Evolutionary conservation across 768 basidiomycete genomes (phyloP), one percentile per base, ranked within the genome.

Genomic region (Lentinula sp.): DNA sequence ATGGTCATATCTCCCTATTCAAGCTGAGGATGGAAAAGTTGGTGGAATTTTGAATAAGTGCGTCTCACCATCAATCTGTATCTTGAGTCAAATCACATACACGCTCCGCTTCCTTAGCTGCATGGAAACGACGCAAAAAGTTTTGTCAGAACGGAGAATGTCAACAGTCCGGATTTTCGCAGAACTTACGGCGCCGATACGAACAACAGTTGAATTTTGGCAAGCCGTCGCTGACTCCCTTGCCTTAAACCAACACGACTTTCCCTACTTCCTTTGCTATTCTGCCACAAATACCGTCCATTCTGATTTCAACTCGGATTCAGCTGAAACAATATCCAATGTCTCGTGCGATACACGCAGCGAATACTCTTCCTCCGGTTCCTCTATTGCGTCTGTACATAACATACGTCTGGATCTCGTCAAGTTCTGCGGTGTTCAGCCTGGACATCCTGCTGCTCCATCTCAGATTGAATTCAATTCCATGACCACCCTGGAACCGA

Each of bases 1-100:
- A 56, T 61, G 54, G 60, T 45, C 60, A 2, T 61, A 61, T 53
- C 35, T 57, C 13, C 60, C 60, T 42, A 41, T 61, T 37, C 60
- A 48, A 28, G 53, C 43, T 9, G 53, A 56, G n/a, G 53, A 61
- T 16, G 60, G 60, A 15, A 12, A 51, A 10, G 42, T 61, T 4
- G 60, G 60, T 9, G 60, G 60, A 15, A 61, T 61, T 6, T 32
- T 56, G 33, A 60, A 60, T 36, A 60, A 60, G 59, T 60, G 2
- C 39, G 9, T 28, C 23, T 20, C 12, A 28, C 4, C 28, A 28
- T 28, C 3, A 28, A 28, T 28, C 28, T 28, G 4, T 28, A 28
- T 28, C 28, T 28, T 28, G 28, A 28, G 28, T 3, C 28, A 28
- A 3, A 28, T 28, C 4, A 28, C 28, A 3, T 28, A 28, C 28